phyloP scores from a whole-genome alignment of 805 yeast species.

The Kodamaea lidongshanica region DNA sequence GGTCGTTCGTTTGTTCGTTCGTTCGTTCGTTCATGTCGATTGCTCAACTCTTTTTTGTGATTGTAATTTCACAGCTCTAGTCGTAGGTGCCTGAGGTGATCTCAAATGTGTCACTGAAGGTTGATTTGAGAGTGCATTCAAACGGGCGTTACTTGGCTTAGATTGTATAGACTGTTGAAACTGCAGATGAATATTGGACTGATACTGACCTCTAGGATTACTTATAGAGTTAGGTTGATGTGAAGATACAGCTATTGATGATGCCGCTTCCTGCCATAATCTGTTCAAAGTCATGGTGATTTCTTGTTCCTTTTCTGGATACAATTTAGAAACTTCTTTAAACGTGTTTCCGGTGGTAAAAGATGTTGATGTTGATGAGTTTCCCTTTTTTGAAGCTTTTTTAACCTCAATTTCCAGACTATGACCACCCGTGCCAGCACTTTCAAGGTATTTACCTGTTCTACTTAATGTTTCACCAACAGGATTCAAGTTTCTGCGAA shows the following conservation, averaged over 20 bases:
- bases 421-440: slow-evolving; percentile 6
- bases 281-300: slow-evolving; percentile 19
- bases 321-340: slow-evolving; percentile 28
- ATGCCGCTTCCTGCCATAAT: slow-evolving; percentile 37
- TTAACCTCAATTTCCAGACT: slow-evolving; percentile 18
- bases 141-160: slow-evolving; percentile 16
- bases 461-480: slow-evolving; percentile 57
- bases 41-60: slow-evolving; percentile 11
- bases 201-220: slow-evolving; percentile 4
- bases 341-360: slow-evolving; percentile 23
- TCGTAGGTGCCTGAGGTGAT: slow-evolving; percentile 24
- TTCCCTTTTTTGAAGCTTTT: slow-evolving; percentile 16
- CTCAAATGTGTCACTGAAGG: slow-evolving; percentile 10
- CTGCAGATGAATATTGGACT: slow-evolving; percentile 6
- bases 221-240: slow-evolving; percentile 7
- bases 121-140: slow-evolving; percentile 17
- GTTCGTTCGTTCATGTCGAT: slow-evolving; percentile 3
- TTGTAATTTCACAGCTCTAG: slow-evolving; percentile 32
- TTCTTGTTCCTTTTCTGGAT: slow-evolving; percentile 28
- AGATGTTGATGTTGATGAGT: slow-evolving; percentile 1
- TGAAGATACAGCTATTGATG: slow-evolving; percentile 12
- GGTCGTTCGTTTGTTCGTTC: too few species aligned
- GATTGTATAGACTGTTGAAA: slow-evolving; percentile 10
- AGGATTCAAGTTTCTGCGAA: slow-evolving; percentile 67
- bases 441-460: slow-evolving; percentile 22